These are phyloP conservation scores for Bipolaris gigantea DNA, from an alignment of 2,329 filamentous ascomycete species.

Conservation along the genomic window DNA sequence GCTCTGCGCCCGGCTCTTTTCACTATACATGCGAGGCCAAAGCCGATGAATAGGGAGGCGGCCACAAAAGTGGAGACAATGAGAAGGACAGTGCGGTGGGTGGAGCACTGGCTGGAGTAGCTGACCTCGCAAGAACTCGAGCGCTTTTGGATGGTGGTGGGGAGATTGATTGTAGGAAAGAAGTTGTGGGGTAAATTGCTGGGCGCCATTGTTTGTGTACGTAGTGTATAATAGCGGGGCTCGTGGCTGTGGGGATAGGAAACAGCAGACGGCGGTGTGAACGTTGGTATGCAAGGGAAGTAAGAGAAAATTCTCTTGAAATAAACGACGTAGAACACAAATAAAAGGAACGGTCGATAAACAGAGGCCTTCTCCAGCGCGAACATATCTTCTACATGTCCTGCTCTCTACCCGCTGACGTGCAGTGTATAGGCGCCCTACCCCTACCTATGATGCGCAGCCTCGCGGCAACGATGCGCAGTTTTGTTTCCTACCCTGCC, in stretches of 20 bases:
- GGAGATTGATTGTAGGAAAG: neutral
- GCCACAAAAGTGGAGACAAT: slow-evolving; percentile 24
- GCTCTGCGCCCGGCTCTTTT: slow-evolving; percentile 1
- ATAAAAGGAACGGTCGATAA: neutral
- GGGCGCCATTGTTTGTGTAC: slow-evolving; percentile 11
- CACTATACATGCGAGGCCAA: slow-evolving; percentile 16
- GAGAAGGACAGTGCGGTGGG: slow-evolving; percentile 26
- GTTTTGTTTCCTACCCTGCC: neutral
- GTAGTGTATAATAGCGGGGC: neutral
- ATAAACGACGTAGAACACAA: neutral
- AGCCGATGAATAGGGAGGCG: slow-evolving; percentile 17
- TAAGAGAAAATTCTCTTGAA: no score
- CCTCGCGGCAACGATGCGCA: neutral
- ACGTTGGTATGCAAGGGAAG: neutral
- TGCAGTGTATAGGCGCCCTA: neutral
- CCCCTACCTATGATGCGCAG: slow-evolving; percentile 7
- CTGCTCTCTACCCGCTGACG: neutral
- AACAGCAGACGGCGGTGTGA: neutral
- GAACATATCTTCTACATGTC: slow-evolving; percentile 7
- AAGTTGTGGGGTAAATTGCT: neutral
- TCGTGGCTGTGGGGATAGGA: neutral
- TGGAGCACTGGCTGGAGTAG: slow-evolving; percentile 15
- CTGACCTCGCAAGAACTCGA: slow-evolving; percentile 16
- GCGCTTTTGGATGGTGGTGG: slow-evolving; percentile 10
- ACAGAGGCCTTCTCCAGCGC: neutral